Percentiles rank a stretch among this genome's conserved stretches.
phyloP scores from a whole-genome alignment of 208 protist species.

The Trypanosoma brucei region DNA sequence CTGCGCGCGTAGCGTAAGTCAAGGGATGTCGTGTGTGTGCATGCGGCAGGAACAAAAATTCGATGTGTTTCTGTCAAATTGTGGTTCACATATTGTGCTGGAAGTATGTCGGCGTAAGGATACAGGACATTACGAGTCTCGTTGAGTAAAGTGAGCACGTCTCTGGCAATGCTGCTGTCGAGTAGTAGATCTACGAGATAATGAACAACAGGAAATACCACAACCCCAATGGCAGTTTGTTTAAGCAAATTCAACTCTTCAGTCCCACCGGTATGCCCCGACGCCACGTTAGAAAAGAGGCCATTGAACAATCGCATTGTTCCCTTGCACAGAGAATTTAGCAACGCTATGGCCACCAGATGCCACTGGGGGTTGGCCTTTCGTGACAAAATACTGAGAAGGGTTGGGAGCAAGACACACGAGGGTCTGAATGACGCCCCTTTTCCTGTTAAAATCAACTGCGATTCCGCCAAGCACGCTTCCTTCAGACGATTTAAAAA shows the following conservation, averaged over 20 bases:
- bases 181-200: conserved; percentile 65
- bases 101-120: conserved; percentile 1
- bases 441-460: conserved; percentile 30
- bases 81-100: conserved; percentile 14
- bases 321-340: conserved; percentile 63
- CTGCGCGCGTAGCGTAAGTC: conserved; percentile 57
- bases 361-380: conserved; percentile 64
- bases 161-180: conserved; percentile 41
- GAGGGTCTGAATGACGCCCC: conserved; percentile 16
- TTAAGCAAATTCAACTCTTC: conserved; percentile 39
- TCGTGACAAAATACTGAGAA: conserved; percentile 68
- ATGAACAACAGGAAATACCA: conserved; percentile 76
- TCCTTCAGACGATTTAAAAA: conserved; percentile 76
- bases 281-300: conserved; percentile 18
- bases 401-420: conserved; percentile 43
- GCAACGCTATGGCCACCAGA: conserved; percentile 61
- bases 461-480: conserved; percentile 57
- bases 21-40: conserved; percentile 33
- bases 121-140: conserved; percentile 39
- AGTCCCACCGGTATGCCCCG: neutral
- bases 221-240: conserved; percentile 69
- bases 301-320: conserved; percentile 56
- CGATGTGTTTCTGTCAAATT: conserved; percentile 59
- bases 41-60: conserved; percentile 37
- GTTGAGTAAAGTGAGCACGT: conserved; percentile 60